phyloP scores from a whole-genome alignment of 495 filamentous ascomycete species.

The Neurospora africana region DNA sequence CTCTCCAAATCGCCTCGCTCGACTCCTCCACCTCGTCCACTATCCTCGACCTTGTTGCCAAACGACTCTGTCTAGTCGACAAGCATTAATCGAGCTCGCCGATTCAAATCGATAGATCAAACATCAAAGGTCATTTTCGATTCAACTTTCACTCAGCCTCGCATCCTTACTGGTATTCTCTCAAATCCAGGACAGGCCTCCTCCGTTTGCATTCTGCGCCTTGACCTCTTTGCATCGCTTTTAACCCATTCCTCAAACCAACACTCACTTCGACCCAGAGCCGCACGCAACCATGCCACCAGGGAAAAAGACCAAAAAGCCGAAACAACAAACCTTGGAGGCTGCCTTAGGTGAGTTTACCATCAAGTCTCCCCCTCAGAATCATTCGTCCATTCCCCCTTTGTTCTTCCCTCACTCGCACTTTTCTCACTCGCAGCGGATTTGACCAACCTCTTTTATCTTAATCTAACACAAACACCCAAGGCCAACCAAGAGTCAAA shows the following conservation, averaged over 20 bases:
- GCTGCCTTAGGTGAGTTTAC: slow-evolving; percentile 8
- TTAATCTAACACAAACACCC: neutral
- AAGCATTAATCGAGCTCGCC: neutral
- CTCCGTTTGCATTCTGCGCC: neutral
- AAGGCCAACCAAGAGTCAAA: slow-evolving; percentile 1
- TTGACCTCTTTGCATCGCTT: neutral
- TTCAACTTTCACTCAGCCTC: neutral
- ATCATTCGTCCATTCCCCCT: neutral
- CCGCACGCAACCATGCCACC: neutral
- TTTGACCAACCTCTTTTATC: neutral
- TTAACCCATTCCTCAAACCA: neutral
- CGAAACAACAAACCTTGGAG: slow-evolving; percentile 18
- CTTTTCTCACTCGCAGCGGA: neutral
- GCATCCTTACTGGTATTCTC: neutral
- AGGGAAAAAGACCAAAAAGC: neutral
- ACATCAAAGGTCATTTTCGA: neutral
- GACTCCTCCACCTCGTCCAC: neutral
- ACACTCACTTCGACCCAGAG: neutral
- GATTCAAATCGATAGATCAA: neutral
- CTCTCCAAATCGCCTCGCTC: neutral
- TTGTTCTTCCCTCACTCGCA: neutral
- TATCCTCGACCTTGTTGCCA: neutral
- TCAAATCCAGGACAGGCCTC: neutral
- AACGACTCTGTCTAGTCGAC: neutral
- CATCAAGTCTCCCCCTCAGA: neutral